A percentile compares a stretch with the other conserved stretches of the same genome.
Conservation (phyloP, 148 eudicot species). For the Polygonum aviculare region DNA sequence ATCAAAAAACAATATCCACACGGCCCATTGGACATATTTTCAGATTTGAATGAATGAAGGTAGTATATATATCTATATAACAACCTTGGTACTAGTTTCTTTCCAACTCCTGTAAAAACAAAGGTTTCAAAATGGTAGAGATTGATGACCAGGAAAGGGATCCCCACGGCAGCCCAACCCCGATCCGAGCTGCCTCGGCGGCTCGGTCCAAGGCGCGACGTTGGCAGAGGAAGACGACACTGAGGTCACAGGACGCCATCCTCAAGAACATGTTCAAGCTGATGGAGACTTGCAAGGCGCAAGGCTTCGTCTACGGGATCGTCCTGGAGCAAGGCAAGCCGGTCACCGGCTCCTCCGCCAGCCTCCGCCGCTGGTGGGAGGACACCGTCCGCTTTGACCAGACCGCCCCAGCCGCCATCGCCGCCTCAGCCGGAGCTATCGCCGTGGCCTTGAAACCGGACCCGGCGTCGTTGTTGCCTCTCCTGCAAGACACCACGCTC, state of each 20-base stretch:
- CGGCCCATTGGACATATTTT: no score
- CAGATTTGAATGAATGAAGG: no score
- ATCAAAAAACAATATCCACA: no score
- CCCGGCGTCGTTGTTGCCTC: not conserved
- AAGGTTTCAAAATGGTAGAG: not conserved
- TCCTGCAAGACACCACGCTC: conserved; percentile 29
- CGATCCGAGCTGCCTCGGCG: not conserved
- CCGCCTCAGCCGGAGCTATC: not conserved
- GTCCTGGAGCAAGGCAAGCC: conserved; percentile 34
- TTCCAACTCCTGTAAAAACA: no score
- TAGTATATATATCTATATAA: no score
- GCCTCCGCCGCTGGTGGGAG: conserved; percentile 40
- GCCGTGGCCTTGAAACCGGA: no score
- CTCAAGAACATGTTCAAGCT: conserved; percentile 2
- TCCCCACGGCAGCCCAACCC: not conserved
- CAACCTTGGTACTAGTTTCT: no score
- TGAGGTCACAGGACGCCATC: conserved; percentile 4
- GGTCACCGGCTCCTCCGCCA: conserved; percentile 29
- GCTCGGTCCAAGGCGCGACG: not conserved
- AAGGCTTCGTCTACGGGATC: conserved; percentile 39
- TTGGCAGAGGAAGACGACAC: not conserved
- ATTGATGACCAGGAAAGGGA: not conserved
- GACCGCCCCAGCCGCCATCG: conserved; percentile 22
- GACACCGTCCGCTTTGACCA: conserved; percentile 23
- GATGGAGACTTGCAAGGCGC: conserved; percentile 34